Base-by-base conservation (phyloP, 148 eudicot species). In the Bassia scoparia region DNA sequence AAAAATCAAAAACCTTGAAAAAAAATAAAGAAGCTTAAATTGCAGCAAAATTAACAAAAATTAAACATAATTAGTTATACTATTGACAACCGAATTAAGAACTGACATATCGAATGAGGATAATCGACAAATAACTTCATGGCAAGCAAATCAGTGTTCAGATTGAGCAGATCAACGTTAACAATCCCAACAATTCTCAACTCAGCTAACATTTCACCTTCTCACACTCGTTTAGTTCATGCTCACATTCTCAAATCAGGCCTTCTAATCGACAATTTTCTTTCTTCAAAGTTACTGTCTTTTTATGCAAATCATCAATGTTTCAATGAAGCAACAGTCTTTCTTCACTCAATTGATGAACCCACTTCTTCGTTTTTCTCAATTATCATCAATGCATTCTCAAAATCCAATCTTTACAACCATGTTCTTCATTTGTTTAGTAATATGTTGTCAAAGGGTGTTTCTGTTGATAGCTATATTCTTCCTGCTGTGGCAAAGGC, bases 401-500 rank as follows among this genome's bases (percentile, higher is more conserved):
- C 98, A 18, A 90, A 83, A 53, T 75, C 26, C 59, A 76, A 71
- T 43, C 77, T 73, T 59, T 87, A 73, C 68, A 3, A 8, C 18
- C 46, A 63, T 46, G 84, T 83, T 14, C 75, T 93, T 17, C 43
- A 35, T 50, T 71, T 87, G 38, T 87, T 90, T 62, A 58, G 79
- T 0, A 69, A 62, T 55, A 85, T 93, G 91, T 46, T 87, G 0
- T 70, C 62, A 0, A 38, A 52, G 11, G 87, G 86, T 21, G 24
- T 87, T 23, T 21, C 73, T 27, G 90, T 94, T 15, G 92, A 90
- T 72, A 53, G 81, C 21, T 85, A 68, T 72, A 35, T 93, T 9
- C 33, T 89, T 26, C 97, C 98, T 5, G 80, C 83, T 31, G 86
- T 74, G 4, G 77, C 88, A 64, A 90, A 89, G 74, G 88, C 98